phyloP scores from a whole-genome alignment of 2,329 filamentous ascomycete genomes.

The Colletotrichum sp. region DNA sequence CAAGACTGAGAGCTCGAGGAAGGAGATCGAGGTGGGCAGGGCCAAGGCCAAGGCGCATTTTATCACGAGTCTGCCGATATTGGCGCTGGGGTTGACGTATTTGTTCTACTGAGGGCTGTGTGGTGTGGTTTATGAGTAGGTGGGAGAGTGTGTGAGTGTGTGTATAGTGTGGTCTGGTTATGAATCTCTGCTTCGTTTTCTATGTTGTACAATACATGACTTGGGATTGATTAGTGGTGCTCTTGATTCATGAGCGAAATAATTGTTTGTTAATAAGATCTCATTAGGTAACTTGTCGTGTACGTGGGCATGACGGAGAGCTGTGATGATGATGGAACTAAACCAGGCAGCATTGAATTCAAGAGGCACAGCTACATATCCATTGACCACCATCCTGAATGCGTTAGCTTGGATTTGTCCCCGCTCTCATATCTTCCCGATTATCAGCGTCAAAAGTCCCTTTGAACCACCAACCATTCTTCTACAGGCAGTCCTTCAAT shows the following conservation, averaged over 20 bases:
- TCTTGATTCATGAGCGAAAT: neutral
- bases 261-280: neutral
- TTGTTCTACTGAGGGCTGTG: neutral
- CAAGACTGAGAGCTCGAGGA: neutral
- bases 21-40: neutral
- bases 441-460: neutral
- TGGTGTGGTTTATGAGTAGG: neutral
- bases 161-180: neutral
- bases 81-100: conserved; percentile 1
- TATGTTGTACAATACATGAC: neutral
- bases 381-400: neutral
- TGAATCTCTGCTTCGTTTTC: neutral
- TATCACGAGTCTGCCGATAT: neutral
- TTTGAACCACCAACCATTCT: neutral
- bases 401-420: neutral
- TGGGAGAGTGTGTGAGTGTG: neutral
- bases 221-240: neutral
- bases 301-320: neutral
- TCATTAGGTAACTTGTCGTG: neutral
- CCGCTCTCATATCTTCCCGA: neutral
- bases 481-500: neutral
- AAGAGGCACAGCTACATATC: neutral
- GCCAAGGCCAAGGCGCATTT: conserved; percentile 4
- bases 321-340: neutral
- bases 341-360: neutral